phyloP scores from a whole-genome alignment of 441 rosid genomes.

The Metrosideros polymorpha region DNA sequence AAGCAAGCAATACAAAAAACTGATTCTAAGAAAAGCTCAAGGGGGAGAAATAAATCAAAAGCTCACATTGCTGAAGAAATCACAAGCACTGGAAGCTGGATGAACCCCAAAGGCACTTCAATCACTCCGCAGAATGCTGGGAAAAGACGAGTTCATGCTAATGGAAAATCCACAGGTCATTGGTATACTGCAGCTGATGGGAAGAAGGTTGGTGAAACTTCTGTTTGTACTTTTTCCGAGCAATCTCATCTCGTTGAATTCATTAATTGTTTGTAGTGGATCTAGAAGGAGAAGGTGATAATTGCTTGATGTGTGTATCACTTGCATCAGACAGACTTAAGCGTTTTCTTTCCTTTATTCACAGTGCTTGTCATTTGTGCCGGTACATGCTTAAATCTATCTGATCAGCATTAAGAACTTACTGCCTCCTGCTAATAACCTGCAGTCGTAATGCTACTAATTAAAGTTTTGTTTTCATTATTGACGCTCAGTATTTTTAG shows the following conservation, averaged over 20 bases:
- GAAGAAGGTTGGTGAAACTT: slow-evolving; percentile 44
- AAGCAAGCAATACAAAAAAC: slow-evolving; percentile 12
- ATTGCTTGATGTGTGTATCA: background rate
- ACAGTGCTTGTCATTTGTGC: background rate
- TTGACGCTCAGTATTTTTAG: background rate
- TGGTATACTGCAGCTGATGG: slow-evolving; percentile 87
- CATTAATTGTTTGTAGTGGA: background rate
- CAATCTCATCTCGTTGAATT: background rate
- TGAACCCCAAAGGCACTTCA: slow-evolving; percentile 37
- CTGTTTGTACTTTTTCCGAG: background rate
- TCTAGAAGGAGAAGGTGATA: background rate
- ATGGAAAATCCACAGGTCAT: slow-evolving; percentile 53
- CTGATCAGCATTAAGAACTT: background rate
- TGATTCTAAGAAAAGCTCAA: slow-evolving; percentile 21
- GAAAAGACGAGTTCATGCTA: slow-evolving; percentile 68
- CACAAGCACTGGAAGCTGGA: slow-evolving; percentile 40
- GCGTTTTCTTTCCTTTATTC: background rate
- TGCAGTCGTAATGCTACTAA: background rate
- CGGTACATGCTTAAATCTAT: background rate
- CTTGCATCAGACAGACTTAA: background rate
- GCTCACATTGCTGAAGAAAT: slow-evolving; percentile 23
- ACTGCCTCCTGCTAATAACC: background rate
- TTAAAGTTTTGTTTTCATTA: background rate
- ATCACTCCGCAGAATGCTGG: slow-evolving; percentile 59
- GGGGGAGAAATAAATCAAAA: slow-evolving; percentile 34